Conservation (phyloP, 345 rosid genomes). For the Aethionema arabicum region DNA sequence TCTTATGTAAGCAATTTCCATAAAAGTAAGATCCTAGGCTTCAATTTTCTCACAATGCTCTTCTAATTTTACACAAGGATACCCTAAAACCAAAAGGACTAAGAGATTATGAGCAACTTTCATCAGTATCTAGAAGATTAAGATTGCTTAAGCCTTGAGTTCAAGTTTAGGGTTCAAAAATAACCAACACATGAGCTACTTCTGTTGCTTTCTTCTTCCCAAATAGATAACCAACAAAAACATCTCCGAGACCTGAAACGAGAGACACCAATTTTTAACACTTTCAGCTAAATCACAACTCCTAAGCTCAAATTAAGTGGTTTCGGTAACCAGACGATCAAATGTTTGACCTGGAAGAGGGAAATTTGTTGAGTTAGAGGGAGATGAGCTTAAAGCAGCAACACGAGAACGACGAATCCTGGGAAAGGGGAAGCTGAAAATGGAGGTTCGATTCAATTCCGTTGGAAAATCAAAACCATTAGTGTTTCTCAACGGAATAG, state of each 20-base stretch:
- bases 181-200: conserved; percentile 82
- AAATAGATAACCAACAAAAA: conserved; percentile 64
- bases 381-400: conserved; percentile 34
- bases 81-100: too few species aligned
- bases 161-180: conserved; percentile 4
- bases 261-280: background rate
- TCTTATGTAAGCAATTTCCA: background rate
- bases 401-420: conserved; percentile 22
- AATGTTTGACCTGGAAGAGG: conserved; percentile 45
- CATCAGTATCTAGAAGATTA: too few species aligned
- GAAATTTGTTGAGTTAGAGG: conserved; percentile 29
- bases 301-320: background rate
- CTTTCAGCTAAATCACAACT: background rate
- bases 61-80: too few species aligned
- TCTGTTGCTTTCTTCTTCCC: conserved; percentile 91
- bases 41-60: background rate
- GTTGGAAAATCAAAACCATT: conserved; percentile 6
- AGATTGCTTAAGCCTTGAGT: background rate
- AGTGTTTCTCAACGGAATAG: conserved; percentile 17
- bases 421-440: background rate
- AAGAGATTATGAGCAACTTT: too few species aligned
- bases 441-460: conserved; percentile 2
- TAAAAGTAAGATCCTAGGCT: background rate
- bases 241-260: conserved; percentile 63
- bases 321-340: background rate